Evolutionary conservation across 2,329 filamentous ascomycete species (phyloP).

Genomic region (Paecilomyces sp.): DNA sequence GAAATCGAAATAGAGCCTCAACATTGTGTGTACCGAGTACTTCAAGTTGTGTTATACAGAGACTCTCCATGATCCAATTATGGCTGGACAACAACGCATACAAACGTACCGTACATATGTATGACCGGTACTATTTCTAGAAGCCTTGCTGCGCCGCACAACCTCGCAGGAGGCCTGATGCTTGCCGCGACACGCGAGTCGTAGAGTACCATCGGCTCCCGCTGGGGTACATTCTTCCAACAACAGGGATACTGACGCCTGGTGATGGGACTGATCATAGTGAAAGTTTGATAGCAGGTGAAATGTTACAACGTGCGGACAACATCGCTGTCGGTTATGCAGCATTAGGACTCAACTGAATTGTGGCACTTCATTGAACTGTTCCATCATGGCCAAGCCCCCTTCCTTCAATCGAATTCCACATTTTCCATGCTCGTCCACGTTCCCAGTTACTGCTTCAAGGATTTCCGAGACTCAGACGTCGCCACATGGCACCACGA

Average conservation of each 20-base stretch:
- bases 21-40: background rate
- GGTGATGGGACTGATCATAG: background rate
- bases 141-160: background rate
- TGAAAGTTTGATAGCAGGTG: background rate
- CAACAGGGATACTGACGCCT: background rate
- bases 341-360: background rate
- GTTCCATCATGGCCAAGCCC: background rate
- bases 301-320: background rate
- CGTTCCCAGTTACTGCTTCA: background rate
- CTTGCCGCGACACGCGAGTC: background rate
- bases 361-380: background rate
- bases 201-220: background rate
- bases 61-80: background rate
- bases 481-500: background rate
- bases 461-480: background rate
- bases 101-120: background rate
- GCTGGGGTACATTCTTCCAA: background rate
- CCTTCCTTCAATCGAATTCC: background rate
- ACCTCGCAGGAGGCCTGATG: background rate
- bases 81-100: background rate
- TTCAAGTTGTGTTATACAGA: background rate
- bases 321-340: background rate
- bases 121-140: background rate
- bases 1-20: background rate
- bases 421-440: background rate